Conservation (phyloP, 345 rosid genomes). For the Boechera divaricarpa region DNA sequence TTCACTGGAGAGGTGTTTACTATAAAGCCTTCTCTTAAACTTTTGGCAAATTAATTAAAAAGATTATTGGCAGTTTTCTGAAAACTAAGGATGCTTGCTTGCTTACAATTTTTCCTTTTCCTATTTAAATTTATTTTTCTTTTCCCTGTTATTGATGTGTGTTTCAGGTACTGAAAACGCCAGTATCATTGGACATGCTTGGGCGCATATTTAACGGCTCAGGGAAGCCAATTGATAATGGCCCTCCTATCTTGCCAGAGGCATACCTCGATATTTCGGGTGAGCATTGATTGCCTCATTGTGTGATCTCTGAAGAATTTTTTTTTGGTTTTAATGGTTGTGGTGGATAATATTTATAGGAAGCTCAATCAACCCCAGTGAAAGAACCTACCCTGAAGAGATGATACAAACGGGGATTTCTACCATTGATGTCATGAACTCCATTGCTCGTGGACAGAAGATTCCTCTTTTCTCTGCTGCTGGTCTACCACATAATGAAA, state of each 20-base stretch:
- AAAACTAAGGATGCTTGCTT: neutral
- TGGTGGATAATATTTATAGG: conserved; percentile 50
- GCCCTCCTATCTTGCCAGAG: conserved; percentile 97
- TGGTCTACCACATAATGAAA: conserved; percentile 99
- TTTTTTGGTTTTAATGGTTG: neutral
- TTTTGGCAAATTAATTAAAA: neutral
- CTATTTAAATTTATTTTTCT: neutral
- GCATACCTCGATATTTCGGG: conserved; percentile 98
- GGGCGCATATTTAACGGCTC: conserved; percentile 99
- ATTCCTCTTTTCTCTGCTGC: conserved; percentile 99
- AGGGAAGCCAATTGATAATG: conserved; percentile 98
- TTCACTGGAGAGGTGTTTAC: conserved; percentile 85
- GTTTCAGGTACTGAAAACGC: conserved; percentile 90
- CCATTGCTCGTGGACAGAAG: conserved; percentile 98
- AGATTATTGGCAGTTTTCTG: neutral
- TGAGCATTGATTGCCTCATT: conserved; percentile 34
- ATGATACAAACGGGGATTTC: conserved; percentile 99
- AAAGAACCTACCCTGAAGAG: conserved; percentile 99
- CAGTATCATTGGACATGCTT: conserved; percentile 98
- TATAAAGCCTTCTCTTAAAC: neutral
- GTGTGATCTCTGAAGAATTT: neutral
- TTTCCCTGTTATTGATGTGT: conserved; percentile 10
- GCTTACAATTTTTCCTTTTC: neutral
- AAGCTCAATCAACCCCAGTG: conserved; percentile 98
- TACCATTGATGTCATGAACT: conserved; percentile 99